Base-by-base conservation (phyloP, 495 filamentous ascomycete species). In the Xylaria venustula region DNA sequence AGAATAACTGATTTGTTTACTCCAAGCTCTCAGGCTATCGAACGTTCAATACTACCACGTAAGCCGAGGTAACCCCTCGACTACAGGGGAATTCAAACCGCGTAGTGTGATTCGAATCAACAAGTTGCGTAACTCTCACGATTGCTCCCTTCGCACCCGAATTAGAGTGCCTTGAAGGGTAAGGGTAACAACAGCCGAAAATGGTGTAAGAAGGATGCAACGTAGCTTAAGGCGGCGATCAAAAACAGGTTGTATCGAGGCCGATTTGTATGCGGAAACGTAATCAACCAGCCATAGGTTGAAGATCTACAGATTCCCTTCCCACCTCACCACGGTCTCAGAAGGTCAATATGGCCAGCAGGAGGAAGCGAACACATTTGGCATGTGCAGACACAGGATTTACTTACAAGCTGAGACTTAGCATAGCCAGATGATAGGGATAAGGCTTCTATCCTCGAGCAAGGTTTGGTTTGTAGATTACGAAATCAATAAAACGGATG, bases 141-240 rank as follows among this genome's bases (percentile, higher is more conserved):
- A 34, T 5, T 34, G 30, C 30, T 34, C 5, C 30, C 30, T 5
- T 34, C 6, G 26, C 26, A 19, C 12, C 20, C n/a, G 12, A 52
- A 7, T 40, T 14, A 25, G 32, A 52, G 32, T n/a, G n/a, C n/a
- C 3, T 15, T 52, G 7, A 25, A 40, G 23, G 23, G 23, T 14
- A 11, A 28, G 14, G 37, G 14, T 42, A 42, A n/a, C n/a, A n/a
- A n/a, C n/a, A n/a, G 15, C 7, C 6, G 51, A 42, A 42, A 3
- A 23, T 26, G 20, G 32, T 25, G 19, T 9, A 36, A 37, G 44
- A 67, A 5, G 60, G 62, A 65, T 26, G 60, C 61, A 61, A 62
- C 48, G 65, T 67, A 58, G 68, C 63, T 69, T 62, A 68, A 47
- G 65, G 68, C 68, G 58, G 61, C 65, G 58, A 66, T 20, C 44